These are phyloP conservation scores for Salix dunnii DNA, from an alignment of 345 rosid genomes.

Conservation along the genomic window DNA sequence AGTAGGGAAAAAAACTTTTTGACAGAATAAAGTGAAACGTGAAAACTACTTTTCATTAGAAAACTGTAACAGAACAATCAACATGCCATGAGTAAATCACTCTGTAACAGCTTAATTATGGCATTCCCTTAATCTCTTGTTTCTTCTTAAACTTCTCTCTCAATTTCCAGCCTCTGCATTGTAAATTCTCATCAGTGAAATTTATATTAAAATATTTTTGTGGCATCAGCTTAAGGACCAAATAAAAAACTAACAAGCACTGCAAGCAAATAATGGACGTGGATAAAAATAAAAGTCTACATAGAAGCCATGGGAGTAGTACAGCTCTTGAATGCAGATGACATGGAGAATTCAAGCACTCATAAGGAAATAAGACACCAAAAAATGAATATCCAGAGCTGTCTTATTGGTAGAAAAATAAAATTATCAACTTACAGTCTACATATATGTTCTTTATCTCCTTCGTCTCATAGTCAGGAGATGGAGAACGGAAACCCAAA, in stretches of 20 bases:
- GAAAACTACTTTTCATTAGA: too few species aligned
- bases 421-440: slow-evolving; percentile 62
- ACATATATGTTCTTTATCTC: slow-evolving; percentile 94
- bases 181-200: not conserved
- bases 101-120: not conserved
- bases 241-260: not conserved
- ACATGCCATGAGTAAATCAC: not conserved
- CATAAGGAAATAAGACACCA: not conserved
- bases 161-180: not conserved
- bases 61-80: not conserved
- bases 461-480: slow-evolving; percentile 69
- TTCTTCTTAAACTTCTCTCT: not conserved
- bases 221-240: not conserved
- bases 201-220: not conserved
- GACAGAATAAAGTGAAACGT: too few species aligned
- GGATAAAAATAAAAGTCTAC: not conserved
- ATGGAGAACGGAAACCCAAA: slow-evolving; percentile 34
- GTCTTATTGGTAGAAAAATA: not conserved
- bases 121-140: not conserved
- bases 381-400: slow-evolving; percentile 2
- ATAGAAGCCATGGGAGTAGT: not conserved
- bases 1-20: too few species aligned
- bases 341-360: not conserved
- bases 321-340: not conserved
- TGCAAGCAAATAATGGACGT: not conserved